Evolutionary conservation across 768 basidiomycete genomes (phyloP), one percentile per base, ranked within the genome.

Genomic region (Suillus plorans): DNA sequence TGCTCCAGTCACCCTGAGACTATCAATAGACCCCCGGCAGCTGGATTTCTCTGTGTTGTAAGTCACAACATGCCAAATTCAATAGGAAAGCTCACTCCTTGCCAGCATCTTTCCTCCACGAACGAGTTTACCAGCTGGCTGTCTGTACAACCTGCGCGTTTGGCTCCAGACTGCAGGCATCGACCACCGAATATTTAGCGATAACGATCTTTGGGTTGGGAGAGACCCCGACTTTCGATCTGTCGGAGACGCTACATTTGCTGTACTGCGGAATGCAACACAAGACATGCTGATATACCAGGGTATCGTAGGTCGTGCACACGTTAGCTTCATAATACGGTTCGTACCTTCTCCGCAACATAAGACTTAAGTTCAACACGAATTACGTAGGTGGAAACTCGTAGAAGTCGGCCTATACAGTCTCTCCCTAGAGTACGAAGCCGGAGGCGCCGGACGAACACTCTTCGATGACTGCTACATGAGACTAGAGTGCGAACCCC

Each of bases 41-140:
- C 78, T 90, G 13, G 80, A 86, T 41, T 90, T 89, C 68, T 78
- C 81, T 34, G 85, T 89, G 22, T 89, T 89, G 89, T 89, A 69
- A 71, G 80, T 78, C 28, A 1, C 20, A 1, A n/a, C 3, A 12
- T 42, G 25, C 20, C 18, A 9, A 31, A 14, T n/a, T 45, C 4
- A 36, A 45, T 16, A 14, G 14, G 45, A 16, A 16, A 42, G 4
- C 64, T 68, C 14, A 70, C 49, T 20, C 22, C 20, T 41, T 60
- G 20, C 6, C 61, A 89, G 87, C 68, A 74, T 82, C 8, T 88
- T 87, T 70, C 86, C 86, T 13, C 87, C 87, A n/a, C 85, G 85
- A 71, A 69, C 80, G 25, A 81, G 80, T 53, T 73, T 87, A 2
- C 88, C 88, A 0, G 74, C 75, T n/a, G 85, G 82, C 0, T 84